A percentile compares a stretch with the other conserved stretches of the same genome.
Evolutionary conservation across 768 basidiomycete species (phyloP).

Genomic region (Auricularia auricula-judae): DNA sequence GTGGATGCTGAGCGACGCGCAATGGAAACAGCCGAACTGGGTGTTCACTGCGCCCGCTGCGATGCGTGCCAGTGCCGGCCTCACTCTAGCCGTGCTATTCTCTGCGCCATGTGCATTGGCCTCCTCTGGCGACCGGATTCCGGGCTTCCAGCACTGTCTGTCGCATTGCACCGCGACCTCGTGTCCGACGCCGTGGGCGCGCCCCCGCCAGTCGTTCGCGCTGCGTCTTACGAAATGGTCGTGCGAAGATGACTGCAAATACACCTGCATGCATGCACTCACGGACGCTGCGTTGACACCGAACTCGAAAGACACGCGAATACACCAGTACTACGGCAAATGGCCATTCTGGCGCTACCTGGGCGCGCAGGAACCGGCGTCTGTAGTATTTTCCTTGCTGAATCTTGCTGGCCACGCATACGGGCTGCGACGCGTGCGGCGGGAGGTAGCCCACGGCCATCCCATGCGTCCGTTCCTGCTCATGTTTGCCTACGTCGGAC

Average conservation of each 20-base stretch:
- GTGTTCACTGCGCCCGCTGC: too few relatives aligned
- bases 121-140: neutral
- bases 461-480: conserved; percentile 64
- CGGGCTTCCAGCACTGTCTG: neutral
- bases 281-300: conserved; percentile 29
- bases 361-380: conserved; percentile 93
- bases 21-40: too few relatives aligned
- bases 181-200: neutral
- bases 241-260: conserved; percentile 80
- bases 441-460: conserved; percentile 39
- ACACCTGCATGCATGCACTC: conserved; percentile 74
- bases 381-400: conserved; percentile 78
- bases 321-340: conserved; percentile 88
- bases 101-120: neutral
- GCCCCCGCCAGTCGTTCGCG: conserved; percentile 18
- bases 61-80: too few relatives aligned
- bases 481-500: conserved; percentile 49
- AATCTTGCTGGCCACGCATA: conserved; percentile 68
- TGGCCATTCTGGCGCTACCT: conserved; percentile 88
- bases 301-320: conserved; percentile 19
- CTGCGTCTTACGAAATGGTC: conserved; percentile 74
- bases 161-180: neutral
- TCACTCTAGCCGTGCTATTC: too few relatives aligned
- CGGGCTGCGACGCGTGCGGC: conserved; percentile 42
- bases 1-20: too few relatives aligned